Percentiles rank a stretch among this genome's conserved stretches.
These are phyloP conservation scores for Sonneratia caseolaris DNA, from an alignment of 345 rosid species.

Conservation along the genomic window DNA sequence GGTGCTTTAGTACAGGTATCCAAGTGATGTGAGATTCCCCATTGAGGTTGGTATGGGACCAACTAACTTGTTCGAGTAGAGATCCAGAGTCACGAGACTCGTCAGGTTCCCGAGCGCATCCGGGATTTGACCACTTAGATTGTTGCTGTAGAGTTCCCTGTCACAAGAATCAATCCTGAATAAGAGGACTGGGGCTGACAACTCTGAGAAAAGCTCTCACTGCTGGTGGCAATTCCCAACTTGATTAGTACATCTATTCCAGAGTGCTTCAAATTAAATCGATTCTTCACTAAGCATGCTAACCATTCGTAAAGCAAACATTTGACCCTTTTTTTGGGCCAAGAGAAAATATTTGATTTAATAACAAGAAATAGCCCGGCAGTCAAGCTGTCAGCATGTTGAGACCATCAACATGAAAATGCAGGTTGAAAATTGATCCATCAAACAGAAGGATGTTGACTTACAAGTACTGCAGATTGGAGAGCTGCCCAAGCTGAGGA, in stretches of 20 bases:
- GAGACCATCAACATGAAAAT: too few species aligned
- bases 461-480: constrained; percentile 71
- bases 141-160: constrained; percentile 20
- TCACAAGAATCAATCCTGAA: constrained; percentile 1
- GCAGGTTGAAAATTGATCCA: too few species aligned
- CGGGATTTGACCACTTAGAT: constrained; percentile 14
- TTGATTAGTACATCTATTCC: too few species aligned
- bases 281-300: too few species aligned
- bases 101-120: constrained; percentile 15
- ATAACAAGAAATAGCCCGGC: too few species aligned
- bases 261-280: too few species aligned
- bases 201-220: background rate
- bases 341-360: too few species aligned
- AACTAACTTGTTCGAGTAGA: constrained; percentile 10
- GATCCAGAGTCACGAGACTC: constrained; percentile 15
- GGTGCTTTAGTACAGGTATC: constrained; percentile 8
- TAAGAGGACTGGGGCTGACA: background rate
- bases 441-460: constrained; percentile 8
- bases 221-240: too few species aligned
- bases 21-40: constrained; percentile 10
- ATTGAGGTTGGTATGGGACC: constrained; percentile 12
- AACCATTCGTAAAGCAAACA: too few species aligned
- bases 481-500: constrained; percentile 48
- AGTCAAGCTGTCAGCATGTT: too few species aligned
- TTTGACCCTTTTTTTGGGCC: too few species aligned